A percentile compares a stretch with the other conserved stretches of the same genome.
Conservation (phyloP, 768 basidiomycete genomes). For the Boletus rubropictus region DNA sequence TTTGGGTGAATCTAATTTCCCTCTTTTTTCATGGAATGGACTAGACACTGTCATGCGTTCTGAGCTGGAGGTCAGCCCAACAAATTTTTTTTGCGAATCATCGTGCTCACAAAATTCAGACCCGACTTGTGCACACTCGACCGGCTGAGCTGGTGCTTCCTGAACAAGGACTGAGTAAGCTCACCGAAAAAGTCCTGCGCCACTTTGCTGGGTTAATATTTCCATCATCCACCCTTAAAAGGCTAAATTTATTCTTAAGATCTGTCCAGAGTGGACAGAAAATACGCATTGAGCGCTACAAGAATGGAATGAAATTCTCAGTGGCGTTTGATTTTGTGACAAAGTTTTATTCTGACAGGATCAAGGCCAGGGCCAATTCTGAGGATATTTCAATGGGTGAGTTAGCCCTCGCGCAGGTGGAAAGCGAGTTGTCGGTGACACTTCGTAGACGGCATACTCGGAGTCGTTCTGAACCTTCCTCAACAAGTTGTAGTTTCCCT, state of each 20-base stretch:
- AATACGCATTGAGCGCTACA: slow-evolving; percentile 61
- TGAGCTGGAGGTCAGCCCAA: slow-evolving; percentile 69
- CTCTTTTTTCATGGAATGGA: slow-evolving; percentile 1
- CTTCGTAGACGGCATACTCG: slow-evolving; percentile 53
- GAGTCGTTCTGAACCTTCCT: slow-evolving; percentile 60
- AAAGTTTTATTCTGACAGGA: slow-evolving; percentile 58
- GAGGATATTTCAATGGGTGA: slow-evolving; percentile 29
- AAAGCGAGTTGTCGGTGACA: neutral
- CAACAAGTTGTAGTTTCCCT: slow-evolving; percentile 65
- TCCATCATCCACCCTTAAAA: slow-evolving; percentile 2
- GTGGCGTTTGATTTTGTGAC: slow-evolving; percentile 66
- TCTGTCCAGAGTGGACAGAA: slow-evolving; percentile 35
- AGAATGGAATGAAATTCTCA: slow-evolving; percentile 49
- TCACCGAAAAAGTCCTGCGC: slow-evolving; percentile 69
- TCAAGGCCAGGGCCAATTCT: slow-evolving; percentile 35
- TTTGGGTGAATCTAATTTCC: neutral
- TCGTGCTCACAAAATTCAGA: slow-evolving; percentile 42
- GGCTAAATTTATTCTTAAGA: slow-evolving; percentile 25
- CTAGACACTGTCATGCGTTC: slow-evolving; percentile 77
- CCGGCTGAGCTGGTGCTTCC: slow-evolving; percentile 80
- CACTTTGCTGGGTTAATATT: slow-evolving; percentile 59
- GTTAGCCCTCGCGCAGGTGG: neutral
- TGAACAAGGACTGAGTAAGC: slow-evolving; percentile 49
- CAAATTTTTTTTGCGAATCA: neutral
- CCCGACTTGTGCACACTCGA: slow-evolving; percentile 76